A percentile compares a stretch with the other conserved stretches of the same genome.
These are phyloP conservation scores for Smallanthus sonchifolius DNA, from an alignment of 129 eudicot species.

Conservation along the genomic window DNA sequence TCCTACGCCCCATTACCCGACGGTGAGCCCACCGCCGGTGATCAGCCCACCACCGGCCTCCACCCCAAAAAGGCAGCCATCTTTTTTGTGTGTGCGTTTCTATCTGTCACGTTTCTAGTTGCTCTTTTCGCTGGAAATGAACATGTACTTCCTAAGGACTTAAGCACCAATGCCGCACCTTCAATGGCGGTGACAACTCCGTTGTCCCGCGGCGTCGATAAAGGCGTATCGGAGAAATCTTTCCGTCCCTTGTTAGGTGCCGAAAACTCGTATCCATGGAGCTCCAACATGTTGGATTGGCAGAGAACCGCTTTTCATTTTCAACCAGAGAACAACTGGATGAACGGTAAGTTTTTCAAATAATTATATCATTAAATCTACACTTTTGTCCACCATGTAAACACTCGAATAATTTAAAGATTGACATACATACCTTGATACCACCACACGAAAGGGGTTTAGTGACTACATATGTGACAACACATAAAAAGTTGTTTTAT, in stretches of 20 bases:
- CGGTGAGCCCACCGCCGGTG: constrained; percentile 13
- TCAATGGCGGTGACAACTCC: not conserved
- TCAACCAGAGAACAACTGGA: constrained; percentile 68
- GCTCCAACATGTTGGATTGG: constrained; percentile 49
- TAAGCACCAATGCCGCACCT: not conserved
- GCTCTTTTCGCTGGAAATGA: constrained; percentile 12
- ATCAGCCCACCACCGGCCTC: not conserved
- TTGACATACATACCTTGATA: too few relatives aligned
- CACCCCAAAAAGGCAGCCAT: constrained; percentile 18
- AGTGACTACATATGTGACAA: too few relatives aligned
- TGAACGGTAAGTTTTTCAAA: constrained; percentile 45
- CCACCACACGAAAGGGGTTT: too few relatives aligned
- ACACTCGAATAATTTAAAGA: too few relatives aligned
- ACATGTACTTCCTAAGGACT: not conserved
- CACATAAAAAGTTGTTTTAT: not conserved
- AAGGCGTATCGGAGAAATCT: constrained; percentile 60
- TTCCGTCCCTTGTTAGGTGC: constrained; percentile 29
- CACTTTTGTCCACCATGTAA: too few relatives aligned
- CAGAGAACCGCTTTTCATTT: constrained; percentile 59
- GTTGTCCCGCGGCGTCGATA: constrained; percentile 44
- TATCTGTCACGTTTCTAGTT: constrained; percentile 24
- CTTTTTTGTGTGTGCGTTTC: constrained; percentile 20
- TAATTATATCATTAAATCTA: too few relatives aligned
- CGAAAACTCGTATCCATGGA: constrained; percentile 44
- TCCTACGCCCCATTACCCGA: constrained; percentile 35